Evolutionary conservation across 768 basidiomycete genomes (phyloP).

Genomic region (Crassisporium funariophilum): DNA sequence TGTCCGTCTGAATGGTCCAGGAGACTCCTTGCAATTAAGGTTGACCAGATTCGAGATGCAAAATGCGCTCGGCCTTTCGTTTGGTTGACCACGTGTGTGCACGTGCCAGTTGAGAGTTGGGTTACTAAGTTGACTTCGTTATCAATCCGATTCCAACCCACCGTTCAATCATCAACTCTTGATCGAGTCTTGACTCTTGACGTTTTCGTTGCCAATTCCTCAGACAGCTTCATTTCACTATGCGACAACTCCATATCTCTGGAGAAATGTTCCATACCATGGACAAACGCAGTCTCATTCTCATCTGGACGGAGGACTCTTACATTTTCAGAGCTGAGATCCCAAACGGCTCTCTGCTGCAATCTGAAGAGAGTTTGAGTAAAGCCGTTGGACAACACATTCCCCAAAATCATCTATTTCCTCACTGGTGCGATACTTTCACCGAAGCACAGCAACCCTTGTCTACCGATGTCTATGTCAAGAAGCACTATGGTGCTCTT

Average conservation of each 20-base stretch:
- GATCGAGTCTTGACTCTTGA: background rate
- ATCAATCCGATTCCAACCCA: background rate
- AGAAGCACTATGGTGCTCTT: constrained; percentile 9
- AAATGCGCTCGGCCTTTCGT: too few relatives aligned
- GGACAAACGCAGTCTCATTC: constrained; percentile 5
- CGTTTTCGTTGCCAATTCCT: background rate
- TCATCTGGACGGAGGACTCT: constrained; percentile 11
- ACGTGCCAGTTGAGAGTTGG: too few relatives aligned
- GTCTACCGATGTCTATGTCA: constrained; percentile 8
- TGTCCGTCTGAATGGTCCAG: too few relatives aligned
- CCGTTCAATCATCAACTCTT: background rate
- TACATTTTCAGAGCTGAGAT: constrained; percentile 7
- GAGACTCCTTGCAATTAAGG: too few relatives aligned
- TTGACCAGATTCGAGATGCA: too few relatives aligned
- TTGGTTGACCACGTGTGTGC: too few relatives aligned
- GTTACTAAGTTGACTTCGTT: too few relatives aligned
- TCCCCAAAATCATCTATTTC: constrained; percentile 2
- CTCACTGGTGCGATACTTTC: constrained; percentile 3
- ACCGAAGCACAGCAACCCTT: constrained; percentile 4
- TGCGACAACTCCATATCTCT: constrained; percentile 8
- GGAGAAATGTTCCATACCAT: background rate
- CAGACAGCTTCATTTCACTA: constrained; percentile 2
- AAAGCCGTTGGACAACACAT: constrained; percentile 1
- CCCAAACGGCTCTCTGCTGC: background rate
- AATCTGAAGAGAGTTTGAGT: background rate